A percentile compares a stretch with the other conserved stretches of the same genome.
Evolutionary conservation across 75 land plant genomes (phyloP).

Genomic region (Cunninghamia lanceolata): DNA sequence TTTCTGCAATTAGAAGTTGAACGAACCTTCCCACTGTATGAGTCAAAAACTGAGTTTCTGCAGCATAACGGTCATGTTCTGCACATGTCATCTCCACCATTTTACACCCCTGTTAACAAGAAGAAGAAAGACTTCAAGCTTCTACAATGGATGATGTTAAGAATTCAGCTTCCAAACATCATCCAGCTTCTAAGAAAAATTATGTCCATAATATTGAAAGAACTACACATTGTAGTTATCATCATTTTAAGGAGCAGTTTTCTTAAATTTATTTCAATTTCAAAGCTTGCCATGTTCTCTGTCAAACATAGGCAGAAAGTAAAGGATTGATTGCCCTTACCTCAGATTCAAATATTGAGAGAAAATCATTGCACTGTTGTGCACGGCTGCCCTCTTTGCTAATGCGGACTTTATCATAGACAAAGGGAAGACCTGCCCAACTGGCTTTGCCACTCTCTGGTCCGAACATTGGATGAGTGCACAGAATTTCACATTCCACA

Average conservation of each 20-base stretch:
- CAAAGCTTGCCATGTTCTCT: background rate
- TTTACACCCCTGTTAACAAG: slow-evolving; percentile 53
- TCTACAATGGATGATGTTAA: background rate
- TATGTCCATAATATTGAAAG: too few relatives aligned
- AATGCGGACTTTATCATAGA: slow-evolving; percentile 73
- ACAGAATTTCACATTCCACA: slow-evolving; percentile 61
- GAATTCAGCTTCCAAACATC: too few relatives aligned
- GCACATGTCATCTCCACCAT: slow-evolving; percentile 77
- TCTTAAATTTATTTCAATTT: too few relatives aligned
- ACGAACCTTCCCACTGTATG: slow-evolving; percentile 65
- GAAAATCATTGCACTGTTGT: slow-evolving; percentile 35
- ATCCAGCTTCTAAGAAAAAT: too few relatives aligned
- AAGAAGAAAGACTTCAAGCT: too few relatives aligned
- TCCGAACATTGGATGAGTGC: slow-evolving; percentile 90
- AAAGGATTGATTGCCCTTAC: slow-evolving; percentile 12
- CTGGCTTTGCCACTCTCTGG: slow-evolving; percentile 73
- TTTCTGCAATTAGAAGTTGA: background rate
- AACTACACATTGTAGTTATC: too few relatives aligned
- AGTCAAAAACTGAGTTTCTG: slow-evolving; percentile 62
- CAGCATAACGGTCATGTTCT: slow-evolving; percentile 70
- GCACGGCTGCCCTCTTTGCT: slow-evolving; percentile 27
- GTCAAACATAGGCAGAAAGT: background rate
- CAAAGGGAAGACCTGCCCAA: slow-evolving; percentile 68
- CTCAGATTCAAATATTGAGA: slow-evolving; percentile 61
- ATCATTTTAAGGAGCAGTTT: too few relatives aligned